Conservation (phyloP, 805 yeast genomes). For the Wickerhamiella galacta region DNA sequence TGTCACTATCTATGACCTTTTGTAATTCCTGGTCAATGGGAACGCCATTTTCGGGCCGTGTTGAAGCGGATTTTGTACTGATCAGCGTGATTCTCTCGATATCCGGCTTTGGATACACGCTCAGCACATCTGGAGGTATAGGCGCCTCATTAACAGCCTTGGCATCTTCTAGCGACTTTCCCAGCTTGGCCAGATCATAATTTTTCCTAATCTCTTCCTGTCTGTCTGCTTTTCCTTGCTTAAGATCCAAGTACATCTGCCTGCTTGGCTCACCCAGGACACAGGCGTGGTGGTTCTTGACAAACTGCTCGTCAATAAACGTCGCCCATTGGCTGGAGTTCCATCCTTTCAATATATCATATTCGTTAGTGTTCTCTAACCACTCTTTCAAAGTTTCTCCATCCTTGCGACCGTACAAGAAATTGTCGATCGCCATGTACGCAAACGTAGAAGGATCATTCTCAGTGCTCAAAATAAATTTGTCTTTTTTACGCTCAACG, state of each 20-base stretch:
- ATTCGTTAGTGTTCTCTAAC: constrained; percentile 41
- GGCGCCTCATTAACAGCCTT: constrained; percentile 51
- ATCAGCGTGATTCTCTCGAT: constrained; percentile 62
- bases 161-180: constrained; percentile 40
- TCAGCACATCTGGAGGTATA: constrained; percentile 53
- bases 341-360: constrained; percentile 46
- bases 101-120: constrained; percentile 52
- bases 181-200: constrained; percentile 39
- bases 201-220: constrained; percentile 32
- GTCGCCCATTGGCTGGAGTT: constrained; percentile 47
- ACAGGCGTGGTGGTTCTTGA: constrained; percentile 46
- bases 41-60: constrained; percentile 24
- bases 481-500: constrained; percentile 45
- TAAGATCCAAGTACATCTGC: constrained; percentile 35
- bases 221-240: constrained; percentile 34
- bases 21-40: constrained; percentile 11
- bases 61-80: constrained; percentile 44
- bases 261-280: constrained; percentile 60
- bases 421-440: constrained; percentile 56
- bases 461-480: constrained; percentile 26
- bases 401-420: constrained; percentile 55
- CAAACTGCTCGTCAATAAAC: constrained; percentile 35
- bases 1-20: constrained; percentile 9
- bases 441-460: constrained; percentile 45
- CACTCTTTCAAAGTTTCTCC: constrained; percentile 42